Conservation (phyloP, 2,329 filamentous ascomycete species). For the Metarhizium brunneum region DNA sequence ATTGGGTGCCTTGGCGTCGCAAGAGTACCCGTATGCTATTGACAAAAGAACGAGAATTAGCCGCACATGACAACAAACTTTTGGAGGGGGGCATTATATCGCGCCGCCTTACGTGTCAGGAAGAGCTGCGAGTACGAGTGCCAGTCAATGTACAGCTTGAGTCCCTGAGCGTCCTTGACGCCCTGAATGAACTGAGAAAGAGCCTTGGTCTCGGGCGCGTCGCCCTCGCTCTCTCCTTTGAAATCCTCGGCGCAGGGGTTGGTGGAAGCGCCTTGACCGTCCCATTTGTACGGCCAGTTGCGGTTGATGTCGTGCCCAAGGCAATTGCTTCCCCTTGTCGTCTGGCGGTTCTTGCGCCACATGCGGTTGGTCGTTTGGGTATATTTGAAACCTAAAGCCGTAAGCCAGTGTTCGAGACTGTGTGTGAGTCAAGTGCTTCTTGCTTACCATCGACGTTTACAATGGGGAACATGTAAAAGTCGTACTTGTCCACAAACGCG, state of each 20-base stretch:
- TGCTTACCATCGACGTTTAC: constrained; percentile 50
- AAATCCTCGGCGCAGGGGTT: constrained; percentile 43
- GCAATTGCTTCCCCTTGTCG: constrained; percentile 29
- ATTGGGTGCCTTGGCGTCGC: constrained; percentile 35
- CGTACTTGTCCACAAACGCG: constrained; percentile 48
- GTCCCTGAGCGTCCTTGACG: constrained; percentile 30
- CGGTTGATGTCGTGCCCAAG: constrained; percentile 49
- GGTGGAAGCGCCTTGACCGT: constrained; percentile 35
- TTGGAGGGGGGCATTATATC: background rate
- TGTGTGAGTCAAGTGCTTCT: too few species aligned
- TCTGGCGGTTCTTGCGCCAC: constrained; percentile 53
- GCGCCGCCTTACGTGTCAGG: constrained; percentile 47
- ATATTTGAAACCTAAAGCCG: constrained; percentile 44
- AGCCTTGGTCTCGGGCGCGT: constrained; percentile 42
- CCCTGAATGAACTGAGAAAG: constrained; percentile 29
- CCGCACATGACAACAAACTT: background rate
- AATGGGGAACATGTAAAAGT: constrained; percentile 56
- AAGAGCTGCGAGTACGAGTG: constrained; percentile 55
- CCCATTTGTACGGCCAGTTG: constrained; percentile 51
- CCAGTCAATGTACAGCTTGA: constrained; percentile 56
- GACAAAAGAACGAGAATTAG: constrained; percentile 30
- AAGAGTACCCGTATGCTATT: constrained; percentile 49
- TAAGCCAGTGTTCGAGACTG: too few species aligned
- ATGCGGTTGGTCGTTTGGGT: constrained; percentile 46
- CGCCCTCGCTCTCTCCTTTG: constrained; percentile 30